Conservation (phyloP, 139 green algal species). For the Tetradesmus lagerheimii region DNA sequence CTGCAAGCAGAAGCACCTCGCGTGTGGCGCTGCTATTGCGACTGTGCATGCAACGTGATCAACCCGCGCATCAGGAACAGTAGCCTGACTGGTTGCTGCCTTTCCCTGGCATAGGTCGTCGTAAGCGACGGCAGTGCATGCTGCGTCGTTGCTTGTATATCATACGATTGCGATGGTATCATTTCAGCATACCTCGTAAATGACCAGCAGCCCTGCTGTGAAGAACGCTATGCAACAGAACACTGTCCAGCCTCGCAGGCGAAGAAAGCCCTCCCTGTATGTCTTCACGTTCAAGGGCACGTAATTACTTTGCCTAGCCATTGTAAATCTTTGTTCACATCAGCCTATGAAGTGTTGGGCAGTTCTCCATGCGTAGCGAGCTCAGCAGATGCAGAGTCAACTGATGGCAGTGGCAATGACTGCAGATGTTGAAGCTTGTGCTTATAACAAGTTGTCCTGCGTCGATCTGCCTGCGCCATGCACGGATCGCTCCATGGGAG, state of each 20-base stretch:
- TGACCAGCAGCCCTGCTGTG: not conserved
- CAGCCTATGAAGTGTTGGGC: not conserved
- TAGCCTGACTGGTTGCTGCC: not conserved
- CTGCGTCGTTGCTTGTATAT: too few species aligned
- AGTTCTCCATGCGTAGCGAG: not conserved
- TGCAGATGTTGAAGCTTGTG: too few species aligned
- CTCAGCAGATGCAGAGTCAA: not conserved
- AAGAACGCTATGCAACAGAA: conserved; percentile 29
- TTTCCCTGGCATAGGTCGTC: too few species aligned
- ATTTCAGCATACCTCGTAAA: conserved; percentile 32
- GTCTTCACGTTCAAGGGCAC: conserved; percentile 36
- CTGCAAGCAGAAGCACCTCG: not conserved
- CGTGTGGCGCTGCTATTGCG: too few species aligned
- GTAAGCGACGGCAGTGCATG: too few species aligned
- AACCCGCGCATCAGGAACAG: not conserved
- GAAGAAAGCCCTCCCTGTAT: conserved; percentile 34
- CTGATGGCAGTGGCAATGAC: not conserved
- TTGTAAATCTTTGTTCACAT: not conserved
- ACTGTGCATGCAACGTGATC: too few species aligned
- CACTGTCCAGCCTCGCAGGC: conserved; percentile 35
- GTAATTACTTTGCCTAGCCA: not conserved
- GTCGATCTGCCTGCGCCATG: too few species aligned
- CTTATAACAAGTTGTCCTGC: too few species aligned
- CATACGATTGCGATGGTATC: too few species aligned
- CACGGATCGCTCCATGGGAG: not conserved